Conservation (phyloP, 768 basidiomycete species). For the Tulasnella sp. region DNA sequence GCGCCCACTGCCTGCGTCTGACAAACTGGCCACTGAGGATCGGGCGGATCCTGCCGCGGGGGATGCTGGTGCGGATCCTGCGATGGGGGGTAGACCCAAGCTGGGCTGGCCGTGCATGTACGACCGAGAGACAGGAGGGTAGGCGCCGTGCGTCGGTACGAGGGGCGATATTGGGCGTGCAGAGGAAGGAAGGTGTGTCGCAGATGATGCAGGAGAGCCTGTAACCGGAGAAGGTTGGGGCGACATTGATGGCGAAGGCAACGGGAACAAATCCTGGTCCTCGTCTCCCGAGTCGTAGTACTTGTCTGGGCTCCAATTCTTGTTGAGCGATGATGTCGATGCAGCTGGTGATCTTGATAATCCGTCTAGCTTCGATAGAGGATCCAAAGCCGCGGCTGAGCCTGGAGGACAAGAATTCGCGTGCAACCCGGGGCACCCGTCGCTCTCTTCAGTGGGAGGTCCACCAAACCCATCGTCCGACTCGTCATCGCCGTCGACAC, state of each 20-base stretch:
- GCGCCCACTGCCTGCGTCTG: background rate
- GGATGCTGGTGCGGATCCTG: background rate
- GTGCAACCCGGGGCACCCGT: background rate
- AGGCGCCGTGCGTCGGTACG: background rate
- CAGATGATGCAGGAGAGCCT: background rate
- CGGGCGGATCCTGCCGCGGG: background rate
- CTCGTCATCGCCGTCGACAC: conserved; percentile 9
- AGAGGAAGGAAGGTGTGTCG: background rate
- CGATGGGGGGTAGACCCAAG: conserved; percentile 1
- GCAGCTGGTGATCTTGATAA: background rate
- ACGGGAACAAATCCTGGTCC: conserved; percentile 22
- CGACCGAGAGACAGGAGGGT: background rate
- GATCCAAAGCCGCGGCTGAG: conserved; percentile 8
- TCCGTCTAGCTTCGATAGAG: conserved; percentile 22
- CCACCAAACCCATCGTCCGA: conserved; percentile 11
- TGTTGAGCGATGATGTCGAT: conserved; percentile 17
- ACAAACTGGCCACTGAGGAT: background rate
- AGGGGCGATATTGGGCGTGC: background rate
- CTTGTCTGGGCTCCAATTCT: conserved; percentile 17
- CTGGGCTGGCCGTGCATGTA: background rate
- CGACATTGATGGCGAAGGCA: conserved; percentile 17
- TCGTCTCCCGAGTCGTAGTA: conserved; percentile 22
- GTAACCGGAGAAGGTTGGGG: conserved; percentile 1
- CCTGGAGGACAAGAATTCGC: conserved; percentile 2
- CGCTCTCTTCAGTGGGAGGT: background rate